Base-by-base conservation (phyloP, 768 basidiomycete species). In the Tulasnella sp. region DNA sequence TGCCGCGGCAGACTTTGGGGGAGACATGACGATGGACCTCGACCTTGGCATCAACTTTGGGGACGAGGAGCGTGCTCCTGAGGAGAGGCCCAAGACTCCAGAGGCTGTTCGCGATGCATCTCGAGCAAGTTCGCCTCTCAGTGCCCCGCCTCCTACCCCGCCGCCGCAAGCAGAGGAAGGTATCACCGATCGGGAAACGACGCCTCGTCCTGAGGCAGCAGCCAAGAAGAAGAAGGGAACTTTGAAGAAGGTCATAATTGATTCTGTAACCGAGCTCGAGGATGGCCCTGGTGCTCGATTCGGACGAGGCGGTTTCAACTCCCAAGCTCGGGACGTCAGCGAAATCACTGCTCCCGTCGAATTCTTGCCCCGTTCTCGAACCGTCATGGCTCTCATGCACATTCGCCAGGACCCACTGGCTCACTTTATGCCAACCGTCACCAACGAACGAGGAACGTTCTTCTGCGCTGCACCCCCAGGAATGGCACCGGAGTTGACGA, bases 221-320 rank as follows among this genome's bases (percentile, higher is more conserved):
- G 80, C 83, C 15, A 82, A 81, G n/a, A 84, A 80, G 85, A 87
- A 84, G 88, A 90, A 82, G 79, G 81, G 82, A 42, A 89, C 88
- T 79, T 90, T 91, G 80, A 93, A 91, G 86, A 96, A 92, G 83
- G 91, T 93, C 79, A 93, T 96, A 67, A 92, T 97, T 75, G 96
- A 98, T 82, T 87, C 89, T n/a, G 88, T 94, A 64, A 96, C 92
- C 8, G 96, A 98, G 82, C 87, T 96, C 64, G 86, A 87, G 58
- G 89, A 89, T 76, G 89, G 89, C 2, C 88, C 87, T 34, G 87
- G 88, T 34, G 84, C 85, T 7, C 85, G 86, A 77, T 82, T 85
- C 71, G 87, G 89, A 54, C 88, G 91, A 67, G 87, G 89, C 72
- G 86, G 85, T 31, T 82, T 90, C 31, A 88, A 88, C 31, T 86